These are phyloP conservation scores for Pythium pyrilobum DNA, from an alignment of 352 stramenopile genomes.

Conservation along the genomic window DNA sequence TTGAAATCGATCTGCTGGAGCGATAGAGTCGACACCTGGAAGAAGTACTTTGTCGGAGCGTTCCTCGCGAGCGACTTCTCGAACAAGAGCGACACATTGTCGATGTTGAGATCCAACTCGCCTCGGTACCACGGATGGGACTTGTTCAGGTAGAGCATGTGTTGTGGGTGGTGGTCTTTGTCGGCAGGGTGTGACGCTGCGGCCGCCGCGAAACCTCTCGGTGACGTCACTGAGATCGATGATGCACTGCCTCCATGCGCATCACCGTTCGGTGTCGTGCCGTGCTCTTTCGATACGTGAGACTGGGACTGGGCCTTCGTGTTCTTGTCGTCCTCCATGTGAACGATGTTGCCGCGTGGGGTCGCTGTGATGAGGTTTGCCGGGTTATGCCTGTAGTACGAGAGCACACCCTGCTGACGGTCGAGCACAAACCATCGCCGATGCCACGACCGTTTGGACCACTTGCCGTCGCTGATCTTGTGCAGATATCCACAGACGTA, in stretches of 20 bases:
- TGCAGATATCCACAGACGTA: constrained; percentile 82
- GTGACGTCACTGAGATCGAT: not conserved
- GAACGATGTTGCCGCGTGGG: constrained; percentile 68
- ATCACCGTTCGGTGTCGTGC: not conserved
- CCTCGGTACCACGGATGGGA: constrained; percentile 75
- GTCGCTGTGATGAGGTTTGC: constrained; percentile 56
- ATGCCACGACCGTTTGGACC: constrained; percentile 78
- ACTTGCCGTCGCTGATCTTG: constrained; percentile 85
- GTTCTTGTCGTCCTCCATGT: constrained; percentile 33
- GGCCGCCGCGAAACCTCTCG: not conserved
- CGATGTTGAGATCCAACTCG: constrained; percentile 65
- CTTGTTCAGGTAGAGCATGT: constrained; percentile 70
- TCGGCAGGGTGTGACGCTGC: not conserved
- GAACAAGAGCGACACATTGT: constrained; percentile 75
- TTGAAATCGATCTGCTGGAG: constrained; percentile 79
- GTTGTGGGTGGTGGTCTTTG: constrained; percentile 34
- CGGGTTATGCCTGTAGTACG: constrained; percentile 80
- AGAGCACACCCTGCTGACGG: constrained; percentile 61
- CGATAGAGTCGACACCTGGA: constrained; percentile 74
- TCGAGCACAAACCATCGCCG: constrained; percentile 84
- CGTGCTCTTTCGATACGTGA: not conserved
- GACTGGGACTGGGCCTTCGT: not conserved
- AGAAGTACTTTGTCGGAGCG: constrained; percentile 77
- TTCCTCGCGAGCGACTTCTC: constrained; percentile 76
- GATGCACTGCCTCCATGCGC: constrained; percentile 7